Percentiles rank a stretch among this genome's conserved stretches.
Conservation (phyloP, 805 yeast genomes). For the Myxozyma sirexii region DNA sequence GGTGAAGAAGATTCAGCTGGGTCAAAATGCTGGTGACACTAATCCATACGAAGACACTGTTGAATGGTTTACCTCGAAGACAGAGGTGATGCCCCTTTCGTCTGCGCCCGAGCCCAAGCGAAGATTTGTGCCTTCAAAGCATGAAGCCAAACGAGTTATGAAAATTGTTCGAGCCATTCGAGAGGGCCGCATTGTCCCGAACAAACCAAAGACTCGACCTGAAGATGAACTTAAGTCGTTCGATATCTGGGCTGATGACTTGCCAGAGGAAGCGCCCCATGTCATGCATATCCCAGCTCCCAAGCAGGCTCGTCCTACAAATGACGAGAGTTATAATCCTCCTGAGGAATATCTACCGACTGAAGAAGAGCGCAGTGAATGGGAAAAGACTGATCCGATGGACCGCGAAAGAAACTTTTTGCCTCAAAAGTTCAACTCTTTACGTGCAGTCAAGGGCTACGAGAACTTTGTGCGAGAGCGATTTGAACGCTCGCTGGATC, state of each 20-base stretch:
- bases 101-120: slow-evolving; percentile 97
- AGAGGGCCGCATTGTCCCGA: slow-evolving; percentile 90
- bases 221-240: slow-evolving; percentile 52
- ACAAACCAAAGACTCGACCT: slow-evolving; percentile 55
- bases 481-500: slow-evolving; percentile 90
- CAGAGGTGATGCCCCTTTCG: slow-evolving; percentile 85
- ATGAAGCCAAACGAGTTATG: slow-evolving; percentile 95
- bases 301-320: slow-evolving; percentile 90
- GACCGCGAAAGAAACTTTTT: slow-evolving; percentile 79
- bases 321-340: slow-evolving; percentile 96
- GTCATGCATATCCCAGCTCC: slow-evolving; percentile 94
- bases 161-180: slow-evolving; percentile 94
- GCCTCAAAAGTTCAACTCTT: slow-evolving; percentile 78
- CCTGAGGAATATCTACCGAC: slow-evolving; percentile 90
- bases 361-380: slow-evolving; percentile 72
- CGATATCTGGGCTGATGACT: slow-evolving; percentile 82
- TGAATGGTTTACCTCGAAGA: slow-evolving; percentile 90
- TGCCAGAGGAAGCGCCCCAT: slow-evolving; percentile 62
- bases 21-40: slow-evolving; percentile 80
- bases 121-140: slow-evolving; percentile 93
- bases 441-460: slow-evolving; percentile 94
- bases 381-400: slow-evolving; percentile 69
- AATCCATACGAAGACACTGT: slow-evolving; percentile 92
- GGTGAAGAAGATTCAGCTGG: slow-evolving; percentile 79
- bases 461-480: slow-evolving; percentile 81